A percentile compares a stretch with the other conserved stretches of the same genome.
phyloP scores from a whole-genome alignment of 2,329 filamentous ascomycete species.

The Paraconiothyrium brasiliense region DNA sequence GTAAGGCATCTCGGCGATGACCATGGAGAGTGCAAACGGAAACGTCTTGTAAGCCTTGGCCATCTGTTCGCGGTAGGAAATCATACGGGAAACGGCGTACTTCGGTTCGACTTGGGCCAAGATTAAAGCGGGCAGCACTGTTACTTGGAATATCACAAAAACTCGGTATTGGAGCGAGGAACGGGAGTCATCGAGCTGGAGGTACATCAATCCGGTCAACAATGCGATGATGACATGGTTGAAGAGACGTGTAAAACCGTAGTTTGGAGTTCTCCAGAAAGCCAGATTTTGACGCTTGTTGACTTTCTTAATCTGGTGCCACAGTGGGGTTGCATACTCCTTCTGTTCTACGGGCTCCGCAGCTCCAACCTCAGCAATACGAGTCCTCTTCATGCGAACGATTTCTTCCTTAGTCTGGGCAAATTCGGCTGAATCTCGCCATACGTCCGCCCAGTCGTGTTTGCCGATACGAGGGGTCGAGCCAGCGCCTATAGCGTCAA shows the following conservation, averaged over 20 bases:
- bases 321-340: conserved; percentile 83
- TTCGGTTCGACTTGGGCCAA: conserved; percentile 85
- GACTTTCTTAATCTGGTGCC: conserved; percentile 81
- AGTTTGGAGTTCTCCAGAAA: conserved; percentile 88
- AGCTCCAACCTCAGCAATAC: conserved; percentile 59
- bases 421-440: conserved; percentile 77
- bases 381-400: conserved; percentile 69
- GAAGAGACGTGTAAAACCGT: conserved; percentile 87
- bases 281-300: conserved; percentile 76
- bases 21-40: conserved; percentile 79
- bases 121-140: conserved; percentile 83
- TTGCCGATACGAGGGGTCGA: conserved; percentile 75
- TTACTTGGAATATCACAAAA: conserved; percentile 91
- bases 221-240: conserved; percentile 82
- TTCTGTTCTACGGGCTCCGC: conserved; percentile 64
- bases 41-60: conserved; percentile 87
- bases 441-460: conserved; percentile 82
- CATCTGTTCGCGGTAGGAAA: conserved; percentile 86
- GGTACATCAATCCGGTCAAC: conserved; percentile 80
- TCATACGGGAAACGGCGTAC: conserved; percentile 79
- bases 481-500: conserved; percentile 83
- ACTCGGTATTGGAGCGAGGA: conserved; percentile 83
- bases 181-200: conserved; percentile 79
- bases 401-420: conserved; percentile 73
- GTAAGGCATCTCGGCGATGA: conserved; percentile 88